These are phyloP conservation scores for Rhizophora mangle DNA, from an alignment of 345 rosid genomes.

Conservation along the genomic window DNA sequence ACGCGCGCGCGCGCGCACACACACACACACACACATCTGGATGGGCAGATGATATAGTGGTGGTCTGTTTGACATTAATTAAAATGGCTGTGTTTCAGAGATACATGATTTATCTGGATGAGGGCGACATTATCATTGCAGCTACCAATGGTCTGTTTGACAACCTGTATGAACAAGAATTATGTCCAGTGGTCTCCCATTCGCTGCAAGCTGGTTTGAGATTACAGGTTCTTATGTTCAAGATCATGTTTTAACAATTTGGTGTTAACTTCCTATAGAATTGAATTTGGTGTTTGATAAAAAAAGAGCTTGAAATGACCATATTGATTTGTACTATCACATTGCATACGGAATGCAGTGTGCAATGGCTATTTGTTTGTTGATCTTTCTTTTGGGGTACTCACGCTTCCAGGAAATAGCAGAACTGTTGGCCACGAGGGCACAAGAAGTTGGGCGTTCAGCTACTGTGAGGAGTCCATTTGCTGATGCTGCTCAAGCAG, in stretches of 20 bases:
- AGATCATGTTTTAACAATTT: not conserved
- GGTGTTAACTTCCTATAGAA: not conserved
- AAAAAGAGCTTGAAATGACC: not conserved
- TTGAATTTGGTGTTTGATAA: not conserved
- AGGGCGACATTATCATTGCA: conserved; percentile 51
- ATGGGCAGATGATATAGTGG: too few relatives aligned
- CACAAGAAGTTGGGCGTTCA: conserved; percentile 49
- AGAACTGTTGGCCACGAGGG: conserved; percentile 48
- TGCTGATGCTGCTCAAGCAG: conserved; percentile 65
- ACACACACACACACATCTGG: too few relatives aligned
- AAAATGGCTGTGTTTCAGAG: conserved; percentile 37
- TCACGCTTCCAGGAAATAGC: conserved; percentile 48
- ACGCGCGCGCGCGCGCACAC: accelerated
- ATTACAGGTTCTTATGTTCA: conserved; percentile 47
- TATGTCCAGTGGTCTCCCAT: conserved; percentile 43
- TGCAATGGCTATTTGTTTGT: not conserved
- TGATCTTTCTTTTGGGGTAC: not conserved
- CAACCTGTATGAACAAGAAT: conserved; percentile 66
- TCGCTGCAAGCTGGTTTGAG: conserved; percentile 42
- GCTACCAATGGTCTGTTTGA: conserved; percentile 79
- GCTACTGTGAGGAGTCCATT: conserved; percentile 50
- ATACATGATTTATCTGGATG: conserved; percentile 48
- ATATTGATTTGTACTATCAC: too few relatives aligned
- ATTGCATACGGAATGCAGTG: too few relatives aligned
- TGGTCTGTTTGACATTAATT: too few relatives aligned